phyloP scores from a whole-genome alignment of 441 rosid genomes.

The Kokia cookei region DNA sequence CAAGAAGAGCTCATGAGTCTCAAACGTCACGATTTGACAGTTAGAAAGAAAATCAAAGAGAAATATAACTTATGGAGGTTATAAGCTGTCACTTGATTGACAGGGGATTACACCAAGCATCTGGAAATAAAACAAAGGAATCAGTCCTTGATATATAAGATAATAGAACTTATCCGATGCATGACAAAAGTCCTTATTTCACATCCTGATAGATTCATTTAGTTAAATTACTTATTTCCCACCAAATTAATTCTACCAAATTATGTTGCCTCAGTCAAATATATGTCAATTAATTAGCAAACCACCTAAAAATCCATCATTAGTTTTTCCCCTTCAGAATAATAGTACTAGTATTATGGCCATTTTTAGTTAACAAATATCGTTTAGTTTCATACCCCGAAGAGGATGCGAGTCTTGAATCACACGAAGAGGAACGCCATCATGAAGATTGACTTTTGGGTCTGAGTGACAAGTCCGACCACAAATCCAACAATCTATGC shows the following conservation, averaged over 20 bases:
- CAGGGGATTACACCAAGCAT: not conserved
- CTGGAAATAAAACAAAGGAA: conserved; percentile 6
- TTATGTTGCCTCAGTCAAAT: not conserved
- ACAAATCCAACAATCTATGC: conserved; percentile 30
- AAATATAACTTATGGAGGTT: not conserved
- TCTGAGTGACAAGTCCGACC: conserved; percentile 21
- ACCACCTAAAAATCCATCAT: not conserved
- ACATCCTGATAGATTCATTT: not conserved
- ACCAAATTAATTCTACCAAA: not conserved
- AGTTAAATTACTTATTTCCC: not conserved
- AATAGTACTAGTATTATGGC: not conserved
- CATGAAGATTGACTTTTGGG: conserved; percentile 23
- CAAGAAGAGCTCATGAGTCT: not conserved
- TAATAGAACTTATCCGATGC: not conserved
- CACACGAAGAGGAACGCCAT: conserved; percentile 31
- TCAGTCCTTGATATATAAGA: not conserved
- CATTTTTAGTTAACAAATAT: not conserved
- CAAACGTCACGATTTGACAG: not conserved
- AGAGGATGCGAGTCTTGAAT: conserved; percentile 15
- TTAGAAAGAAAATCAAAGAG: not conserved
- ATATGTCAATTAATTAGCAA: not conserved
- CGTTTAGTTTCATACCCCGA: not conserved
- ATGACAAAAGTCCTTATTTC: not conserved
- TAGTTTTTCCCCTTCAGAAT: not conserved
- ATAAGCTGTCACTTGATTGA: not conserved